A percentile compares a stretch with the other conserved stretches of the same genome.
These are phyloP conservation scores for Glomus cerebriforme DNA, from an alignment of 192 early-diverging fungal genomes.

Conservation along the genomic window DNA sequence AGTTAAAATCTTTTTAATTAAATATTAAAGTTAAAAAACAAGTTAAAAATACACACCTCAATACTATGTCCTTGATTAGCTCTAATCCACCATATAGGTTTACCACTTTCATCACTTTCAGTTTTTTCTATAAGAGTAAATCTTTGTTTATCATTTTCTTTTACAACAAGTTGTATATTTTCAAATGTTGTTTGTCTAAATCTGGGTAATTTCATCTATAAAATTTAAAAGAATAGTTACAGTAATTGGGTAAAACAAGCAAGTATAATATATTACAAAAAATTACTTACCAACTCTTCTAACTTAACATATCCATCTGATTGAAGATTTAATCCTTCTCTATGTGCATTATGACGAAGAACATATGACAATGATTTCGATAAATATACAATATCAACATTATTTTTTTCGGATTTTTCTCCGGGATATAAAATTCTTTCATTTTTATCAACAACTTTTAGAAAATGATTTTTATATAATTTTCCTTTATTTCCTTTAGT, in stretches of 20 bases:
- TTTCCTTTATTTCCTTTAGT: constrained; percentile 5
- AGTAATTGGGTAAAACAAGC: not conserved
- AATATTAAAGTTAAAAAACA: not conserved
- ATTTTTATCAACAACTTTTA: constrained; percentile 25
- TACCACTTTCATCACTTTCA: not conserved
- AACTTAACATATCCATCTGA: constrained; percentile 77
- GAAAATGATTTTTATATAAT: constrained; percentile 7
- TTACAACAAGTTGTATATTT: constrained; percentile 68
- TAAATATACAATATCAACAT: constrained; percentile 37
- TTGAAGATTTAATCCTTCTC: constrained; percentile 73
- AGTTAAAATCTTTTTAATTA: not conserved
- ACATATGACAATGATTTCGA: constrained; percentile 83
- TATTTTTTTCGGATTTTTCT: no score
- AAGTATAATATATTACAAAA: not conserved
- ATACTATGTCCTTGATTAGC: constrained; percentile 89
- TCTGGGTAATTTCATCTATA: constrained; percentile 54
- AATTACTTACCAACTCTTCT: constrained; percentile 58
- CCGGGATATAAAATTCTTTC: not conserved
- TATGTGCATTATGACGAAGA: constrained; percentile 80
- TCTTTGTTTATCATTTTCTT: constrained; percentile 82
- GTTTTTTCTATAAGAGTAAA: constrained; percentile 58
- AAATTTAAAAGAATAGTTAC: not conserved
- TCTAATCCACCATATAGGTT: constrained; percentile 61
- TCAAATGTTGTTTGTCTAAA: constrained; percentile 61
- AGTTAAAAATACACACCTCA: constrained; percentile 27